Evolutionary conservation across 352 stramenopile genomes (phyloP).

Genomic region (Phytophthora megakarya): DNA sequence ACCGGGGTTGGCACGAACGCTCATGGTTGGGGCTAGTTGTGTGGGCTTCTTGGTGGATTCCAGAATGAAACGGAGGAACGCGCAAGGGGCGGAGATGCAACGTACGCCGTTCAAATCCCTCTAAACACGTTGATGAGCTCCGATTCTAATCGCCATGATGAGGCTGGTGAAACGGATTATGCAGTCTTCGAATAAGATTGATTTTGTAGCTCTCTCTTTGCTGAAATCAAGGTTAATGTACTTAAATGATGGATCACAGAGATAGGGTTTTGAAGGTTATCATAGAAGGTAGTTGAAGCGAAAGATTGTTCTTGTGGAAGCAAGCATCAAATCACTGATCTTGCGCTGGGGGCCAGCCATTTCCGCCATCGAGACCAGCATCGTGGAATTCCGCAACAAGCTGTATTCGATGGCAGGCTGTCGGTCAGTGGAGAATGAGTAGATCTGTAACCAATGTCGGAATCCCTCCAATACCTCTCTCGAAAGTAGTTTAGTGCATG

Average conservation of each 20-base stretch:
- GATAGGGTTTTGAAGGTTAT: background rate
- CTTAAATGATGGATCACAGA: background rate
- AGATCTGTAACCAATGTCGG: too few relatives aligned
- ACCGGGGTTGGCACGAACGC: constrained; percentile 68
- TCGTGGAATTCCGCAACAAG: too few relatives aligned
- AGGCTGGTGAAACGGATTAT: constrained; percentile 26
- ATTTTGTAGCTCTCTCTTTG: background rate
- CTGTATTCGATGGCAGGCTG: too few relatives aligned
- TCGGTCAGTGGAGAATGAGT: background rate
- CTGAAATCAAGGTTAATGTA: background rate
- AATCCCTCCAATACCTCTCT: too few relatives aligned
- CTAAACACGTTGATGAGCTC: constrained; percentile 39
- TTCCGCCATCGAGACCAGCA: too few relatives aligned
- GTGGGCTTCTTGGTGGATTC: constrained; percentile 41
- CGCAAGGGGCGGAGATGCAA: constrained; percentile 22
- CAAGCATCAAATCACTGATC: constrained; percentile 28
- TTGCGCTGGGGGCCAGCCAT: constrained; percentile 23
- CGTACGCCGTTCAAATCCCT: constrained; percentile 19
- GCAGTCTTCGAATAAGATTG: background rate
- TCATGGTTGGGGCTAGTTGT: constrained; percentile 51
- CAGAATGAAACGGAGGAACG: constrained; percentile 42
- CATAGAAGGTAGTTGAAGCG: background rate
- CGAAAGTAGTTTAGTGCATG: too few relatives aligned
- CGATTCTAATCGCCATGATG: constrained; percentile 34
- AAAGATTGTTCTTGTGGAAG: constrained; percentile 26